Conservation (phyloP, 371 early-diverging fungal genomes). For the Cladochytrium tenue region DNA sequence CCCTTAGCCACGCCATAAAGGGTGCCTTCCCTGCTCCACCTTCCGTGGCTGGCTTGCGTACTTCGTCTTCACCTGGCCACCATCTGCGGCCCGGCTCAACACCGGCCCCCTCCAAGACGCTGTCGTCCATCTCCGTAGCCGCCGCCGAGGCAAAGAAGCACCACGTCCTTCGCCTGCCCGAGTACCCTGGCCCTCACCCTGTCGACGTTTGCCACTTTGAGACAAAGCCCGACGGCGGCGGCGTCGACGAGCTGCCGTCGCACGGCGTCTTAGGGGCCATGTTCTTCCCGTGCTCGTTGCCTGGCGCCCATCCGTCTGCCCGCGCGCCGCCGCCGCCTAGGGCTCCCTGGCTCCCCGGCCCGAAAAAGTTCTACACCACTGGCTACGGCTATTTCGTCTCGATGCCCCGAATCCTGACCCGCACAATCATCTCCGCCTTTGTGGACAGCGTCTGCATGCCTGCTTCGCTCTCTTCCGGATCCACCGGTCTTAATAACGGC, state of each 20-base stretch:
- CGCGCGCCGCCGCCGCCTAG: not conserved
- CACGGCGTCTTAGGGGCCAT: constrained; percentile 9
- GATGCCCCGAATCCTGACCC: not conserved
- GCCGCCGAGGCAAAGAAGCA: not conserved
- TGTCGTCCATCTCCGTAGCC: not conserved
- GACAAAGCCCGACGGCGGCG: constrained; percentile 4
- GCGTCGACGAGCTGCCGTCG: not conserved
- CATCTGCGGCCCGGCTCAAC: not conserved
- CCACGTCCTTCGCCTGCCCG: not conserved
- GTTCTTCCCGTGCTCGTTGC: constrained; percentile 9
- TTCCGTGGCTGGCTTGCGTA: too few relatives aligned
- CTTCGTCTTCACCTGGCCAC: too few relatives aligned
- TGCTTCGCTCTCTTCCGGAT: not conserved
- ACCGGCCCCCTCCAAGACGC: not conserved
- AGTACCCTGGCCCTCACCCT: not conserved
- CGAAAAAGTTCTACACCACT: not conserved
- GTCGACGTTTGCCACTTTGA: not conserved
- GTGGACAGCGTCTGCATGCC: not conserved
- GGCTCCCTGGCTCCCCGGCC: not conserved
- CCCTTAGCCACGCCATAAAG: too few relatives aligned
- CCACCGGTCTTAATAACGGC: too few relatives aligned
- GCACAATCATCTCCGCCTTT: not conserved
- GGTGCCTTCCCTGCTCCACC: too few relatives aligned
- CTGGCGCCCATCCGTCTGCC: not conserved
- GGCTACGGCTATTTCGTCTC: not conserved